Evolutionary conservation across 805 yeast genomes (phyloP), one percentile per base, ranked within the genome.

Genomic region (Wickerhamiella lipophila): DNA sequence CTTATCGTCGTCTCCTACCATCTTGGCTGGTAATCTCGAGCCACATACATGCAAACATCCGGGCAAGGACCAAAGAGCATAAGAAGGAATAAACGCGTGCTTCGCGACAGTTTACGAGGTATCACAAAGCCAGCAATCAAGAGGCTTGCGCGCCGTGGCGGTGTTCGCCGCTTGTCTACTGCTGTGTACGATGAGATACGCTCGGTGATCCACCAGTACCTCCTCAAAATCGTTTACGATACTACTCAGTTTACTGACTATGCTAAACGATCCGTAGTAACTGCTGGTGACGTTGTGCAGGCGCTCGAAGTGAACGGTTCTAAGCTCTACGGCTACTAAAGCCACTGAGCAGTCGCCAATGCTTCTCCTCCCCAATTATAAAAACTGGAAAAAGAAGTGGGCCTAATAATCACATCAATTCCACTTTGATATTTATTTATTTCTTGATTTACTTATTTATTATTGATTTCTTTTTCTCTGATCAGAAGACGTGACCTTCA

Each of bases 281-380:
- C 97, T 62, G 88, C 97, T 55, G 79, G 89, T 67, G 98, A 89
- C 70, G 97, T 89, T 62, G 96, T 89, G 64, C 92, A 89, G 72
- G 97, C 98, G 65, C 83, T 89, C 75, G 89, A 89, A 92, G 86
- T 97, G 81, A 96, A 89, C 78, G 98, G 98, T 68, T 83, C 96
- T 77, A 89, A 97, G 75, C 81, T 92, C 71, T 89, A 89, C 71
- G 97, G 97, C 87, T 92, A 89, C 83, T 42, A 30, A 36, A 6
- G 27, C 34, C 3, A 19, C 42, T 19, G n/a, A n/a, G n/a, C n/a
- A n/a, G n/a, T n/a, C n/a, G n/a, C n/a, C n/a, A n/a, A n/a, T n/a
- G n/a, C n/a, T n/a, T n/a, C n/a, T n/a, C n/a, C n/a, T n/a, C n/a
- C n/a, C n/a, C n/a, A n/a, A n/a, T n/a, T n/a, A n/a, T n/a, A n/a